Percentiles rank a stretch among this genome's conserved stretches.
Evolutionary conservation across 306 rosid genomes (phyloP).

Genomic region (Ziziphus jujuba): DNA sequence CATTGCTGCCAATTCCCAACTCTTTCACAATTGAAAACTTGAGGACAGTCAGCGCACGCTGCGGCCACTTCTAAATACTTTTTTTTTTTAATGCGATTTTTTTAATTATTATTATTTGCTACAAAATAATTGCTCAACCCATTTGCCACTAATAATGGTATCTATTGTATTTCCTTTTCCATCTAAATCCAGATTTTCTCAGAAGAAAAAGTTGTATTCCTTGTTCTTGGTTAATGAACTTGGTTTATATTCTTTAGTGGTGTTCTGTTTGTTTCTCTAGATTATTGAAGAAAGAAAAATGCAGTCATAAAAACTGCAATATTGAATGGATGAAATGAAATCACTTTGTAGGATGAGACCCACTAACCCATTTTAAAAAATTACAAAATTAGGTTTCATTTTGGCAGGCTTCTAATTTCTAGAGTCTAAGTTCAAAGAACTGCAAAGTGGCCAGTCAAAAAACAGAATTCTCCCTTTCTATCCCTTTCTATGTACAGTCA

Average conservation of each 20-base stretch:
- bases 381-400: conserved; percentile 1
- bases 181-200: no score
- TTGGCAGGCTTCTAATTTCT: not conserved
- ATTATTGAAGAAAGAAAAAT: no score
- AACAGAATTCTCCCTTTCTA: no score
- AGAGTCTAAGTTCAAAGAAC: not conserved
- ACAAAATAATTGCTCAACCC: no score
- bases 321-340: not conserved
- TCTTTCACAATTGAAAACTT: not conserved
- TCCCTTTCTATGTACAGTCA: no score
- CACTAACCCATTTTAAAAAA: conserved; percentile 7
- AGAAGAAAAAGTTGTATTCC: no score
- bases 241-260: not conserved
- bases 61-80: conserved; percentile 11
- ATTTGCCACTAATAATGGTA: no score
- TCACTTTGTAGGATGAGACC: not conserved
- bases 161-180: no score
- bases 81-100: conserved; percentile 11
- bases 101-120: no score
- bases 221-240: not conserved
- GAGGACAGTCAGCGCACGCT: conserved; percentile 32
- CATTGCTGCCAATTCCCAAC: conserved; percentile 36
- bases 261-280: not conserved
- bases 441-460: no score
- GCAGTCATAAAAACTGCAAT: not conserved